These are phyloP conservation scores for Beauveria scarabaeidicola DNA, from an alignment of 2,329 filamentous ascomycete genomes.

Conservation along the genomic window DNA sequence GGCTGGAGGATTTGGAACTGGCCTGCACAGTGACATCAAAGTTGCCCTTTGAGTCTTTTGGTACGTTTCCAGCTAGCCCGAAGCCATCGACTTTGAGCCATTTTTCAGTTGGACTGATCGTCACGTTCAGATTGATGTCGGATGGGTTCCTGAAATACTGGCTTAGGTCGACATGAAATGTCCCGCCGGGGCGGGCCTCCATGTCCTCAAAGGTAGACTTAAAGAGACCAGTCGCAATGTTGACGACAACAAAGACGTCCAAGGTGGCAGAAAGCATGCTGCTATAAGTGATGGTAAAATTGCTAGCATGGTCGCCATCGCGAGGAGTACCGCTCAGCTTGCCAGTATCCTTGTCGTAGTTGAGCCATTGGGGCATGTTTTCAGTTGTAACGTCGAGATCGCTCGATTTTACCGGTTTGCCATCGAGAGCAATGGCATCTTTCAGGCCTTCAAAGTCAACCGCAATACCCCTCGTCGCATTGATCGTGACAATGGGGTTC, in stretches of 20 bases:
- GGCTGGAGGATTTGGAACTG: conserved; percentile 24
- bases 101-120: conserved; percentile 25
- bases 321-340: conserved; percentile 57
- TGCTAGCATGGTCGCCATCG: conserved; percentile 46
- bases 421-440: conserved; percentile 49
- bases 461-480: conserved; percentile 43
- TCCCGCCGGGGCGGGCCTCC: conserved; percentile 30
- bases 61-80: conserved; percentile 33
- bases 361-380: conserved; percentile 59
- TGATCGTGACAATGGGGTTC: conserved; percentile 46
- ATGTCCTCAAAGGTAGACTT: conserved; percentile 31
- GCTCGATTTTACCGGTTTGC: conserved; percentile 35
- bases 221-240: conserved; percentile 32
- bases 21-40: conserved; percentile 25
- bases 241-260: conserved; percentile 40
- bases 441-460: conserved; percentile 46
- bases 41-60: conserved; percentile 25
- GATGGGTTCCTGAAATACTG: conserved; percentile 32
- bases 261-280: conserved; percentile 54
- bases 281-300: conserved; percentile 52
- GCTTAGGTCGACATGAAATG: conserved; percentile 34
- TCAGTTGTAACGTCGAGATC: conserved; percentile 45
- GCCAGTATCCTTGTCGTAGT: conserved; percentile 54
- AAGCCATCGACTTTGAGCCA: conserved; percentile 36
- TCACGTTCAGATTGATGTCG: conserved; percentile 29